Evolutionary conservation across 2,329 filamentous ascomycete species (phyloP).

Genomic region (Pseudomassariella vexata): DNA sequence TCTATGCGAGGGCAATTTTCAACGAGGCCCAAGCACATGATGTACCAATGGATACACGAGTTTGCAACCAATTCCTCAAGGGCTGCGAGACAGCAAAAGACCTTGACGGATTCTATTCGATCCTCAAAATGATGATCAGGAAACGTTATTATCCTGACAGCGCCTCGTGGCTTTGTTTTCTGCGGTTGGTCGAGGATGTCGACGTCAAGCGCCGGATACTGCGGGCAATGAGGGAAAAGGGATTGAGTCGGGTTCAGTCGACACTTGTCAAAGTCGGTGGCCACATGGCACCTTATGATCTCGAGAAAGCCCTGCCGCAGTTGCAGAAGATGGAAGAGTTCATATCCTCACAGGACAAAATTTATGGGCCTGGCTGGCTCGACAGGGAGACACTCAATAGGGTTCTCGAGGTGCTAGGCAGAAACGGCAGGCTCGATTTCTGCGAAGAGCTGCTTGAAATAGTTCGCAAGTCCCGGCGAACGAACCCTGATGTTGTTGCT

Average conservation of each 20-base stretch:
- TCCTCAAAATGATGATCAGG: conserved; percentile 20
- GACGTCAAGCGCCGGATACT: conserved; percentile 38
- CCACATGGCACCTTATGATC: conserved; percentile 14
- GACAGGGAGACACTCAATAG: conserved; percentile 19
- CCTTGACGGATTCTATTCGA: conserved; percentile 17
- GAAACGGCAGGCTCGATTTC: conserved; percentile 10
- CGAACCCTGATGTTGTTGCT: conserved; percentile 13
- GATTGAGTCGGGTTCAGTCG: conserved; percentile 14
- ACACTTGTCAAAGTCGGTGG: conserved; percentile 15
- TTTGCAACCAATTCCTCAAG: conserved; percentile 17
- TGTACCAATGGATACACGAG: conserved; percentile 19
- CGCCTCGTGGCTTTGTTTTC: conserved; percentile 19
- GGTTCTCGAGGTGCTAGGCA: conserved; percentile 20
- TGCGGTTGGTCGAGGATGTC: conserved; percentile 34
- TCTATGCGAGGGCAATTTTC: conserved; percentile 15
- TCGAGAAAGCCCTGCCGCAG: conserved; percentile 10
- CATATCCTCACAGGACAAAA: conserved; percentile 12
- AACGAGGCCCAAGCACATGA: conserved; percentile 12
- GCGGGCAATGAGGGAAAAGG: conserved; percentile 22
- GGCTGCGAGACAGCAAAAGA: conserved; percentile 18
- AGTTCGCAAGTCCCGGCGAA: conserved; percentile 4
- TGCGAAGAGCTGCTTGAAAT: conserved; percentile 15
- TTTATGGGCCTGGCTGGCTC: conserved; percentile 20
- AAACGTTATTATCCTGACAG: conserved; percentile 15
- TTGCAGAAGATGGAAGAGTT: conserved; percentile 10